Conservation (phyloP, 371 early-diverging fungal genomes). For the Mortierella sp. region DNA sequence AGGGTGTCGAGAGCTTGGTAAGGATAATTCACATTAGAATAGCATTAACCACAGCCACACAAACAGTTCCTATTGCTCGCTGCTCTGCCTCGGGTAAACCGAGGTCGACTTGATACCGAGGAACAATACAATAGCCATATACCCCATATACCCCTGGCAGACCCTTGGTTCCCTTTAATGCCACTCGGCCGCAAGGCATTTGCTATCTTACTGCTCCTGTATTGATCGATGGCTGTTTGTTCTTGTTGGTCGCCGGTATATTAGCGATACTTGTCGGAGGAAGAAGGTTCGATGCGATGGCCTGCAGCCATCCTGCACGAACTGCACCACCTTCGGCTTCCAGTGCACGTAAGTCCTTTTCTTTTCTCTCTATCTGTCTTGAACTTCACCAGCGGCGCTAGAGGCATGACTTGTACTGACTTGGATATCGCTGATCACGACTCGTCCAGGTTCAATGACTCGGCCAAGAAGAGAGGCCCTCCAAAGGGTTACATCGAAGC, state of each 20-base stretch:
- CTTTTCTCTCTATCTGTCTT: too few relatives aligned
- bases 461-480: constrained; percentile 71
- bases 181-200: too few relatives aligned
- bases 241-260: too few relatives aligned
- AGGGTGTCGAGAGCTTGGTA: constrained; percentile 59
- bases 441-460: constrained; percentile 55
- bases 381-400: too few relatives aligned
- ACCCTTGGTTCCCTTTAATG: too few relatives aligned
- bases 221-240: background rate
- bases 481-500: constrained; percentile 82
- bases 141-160: too few relatives aligned
- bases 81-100: too few relatives aligned
- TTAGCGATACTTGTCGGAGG: constrained; percentile 59
- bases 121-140: too few relatives aligned
- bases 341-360: constrained; percentile 58
- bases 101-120: too few relatives aligned
- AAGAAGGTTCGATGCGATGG: constrained; percentile 64
- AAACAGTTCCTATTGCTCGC: background rate
- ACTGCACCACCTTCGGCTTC: constrained; percentile 58
- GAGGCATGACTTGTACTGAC: too few relatives aligned
- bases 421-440: constrained; percentile 1
- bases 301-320: constrained; percentile 56
- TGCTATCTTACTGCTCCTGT: too few relatives aligned
- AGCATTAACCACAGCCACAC: background rate
- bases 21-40: background rate